A percentile compares a stretch with the other conserved stretches of the same genome.
phyloP scores from a whole-genome alignment of 257 asterid genomes.

The Salvia rosmarinus region DNA sequence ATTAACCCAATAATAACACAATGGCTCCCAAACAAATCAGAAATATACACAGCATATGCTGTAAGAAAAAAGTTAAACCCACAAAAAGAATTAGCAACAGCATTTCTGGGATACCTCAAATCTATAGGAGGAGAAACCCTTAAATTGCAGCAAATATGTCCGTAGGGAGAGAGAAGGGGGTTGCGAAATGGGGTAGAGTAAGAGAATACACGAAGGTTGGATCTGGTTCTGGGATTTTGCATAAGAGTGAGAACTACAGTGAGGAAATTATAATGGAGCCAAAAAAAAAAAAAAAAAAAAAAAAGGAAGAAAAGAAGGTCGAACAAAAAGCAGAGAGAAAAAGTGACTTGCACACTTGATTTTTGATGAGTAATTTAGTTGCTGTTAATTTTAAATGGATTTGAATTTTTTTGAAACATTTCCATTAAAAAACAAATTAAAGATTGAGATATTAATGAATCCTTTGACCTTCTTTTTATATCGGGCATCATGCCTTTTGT shows the following conservation, averaged over 20 bases:
- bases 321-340: constrained; percentile 25
- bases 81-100: constrained; percentile 16
- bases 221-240: constrained; percentile 58
- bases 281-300: constrained; percentile 28
- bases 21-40: constrained; percentile 4
- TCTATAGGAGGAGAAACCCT: constrained; percentile 27
- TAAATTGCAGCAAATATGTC: constrained; percentile 22
- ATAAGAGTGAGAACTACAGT: constrained; percentile 35
- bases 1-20: constrained; percentile 31
- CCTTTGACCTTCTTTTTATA: constrained; percentile 31
- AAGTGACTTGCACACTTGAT: constrained; percentile 31
- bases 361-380: constrained; percentile 19
- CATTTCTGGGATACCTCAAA: constrained; percentile 30
- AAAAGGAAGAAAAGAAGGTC: background rate
- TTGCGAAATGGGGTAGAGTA: constrained; percentile 8
- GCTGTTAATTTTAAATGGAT: background rate
- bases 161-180: constrained; percentile 5
- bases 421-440: background rate
- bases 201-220: constrained; percentile 47
- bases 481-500: constrained; percentile 24
- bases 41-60: background rate
- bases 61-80: constrained; percentile 24
- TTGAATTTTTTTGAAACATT: constrained; percentile 15
- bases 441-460: constrained; percentile 24
- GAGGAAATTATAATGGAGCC: constrained; percentile 33